Evolutionary conservation across 2,329 filamentous ascomycete species (phyloP), one percentile per base, ranked within the genome.

Genomic region (Rutstroemia sp.): DNA sequence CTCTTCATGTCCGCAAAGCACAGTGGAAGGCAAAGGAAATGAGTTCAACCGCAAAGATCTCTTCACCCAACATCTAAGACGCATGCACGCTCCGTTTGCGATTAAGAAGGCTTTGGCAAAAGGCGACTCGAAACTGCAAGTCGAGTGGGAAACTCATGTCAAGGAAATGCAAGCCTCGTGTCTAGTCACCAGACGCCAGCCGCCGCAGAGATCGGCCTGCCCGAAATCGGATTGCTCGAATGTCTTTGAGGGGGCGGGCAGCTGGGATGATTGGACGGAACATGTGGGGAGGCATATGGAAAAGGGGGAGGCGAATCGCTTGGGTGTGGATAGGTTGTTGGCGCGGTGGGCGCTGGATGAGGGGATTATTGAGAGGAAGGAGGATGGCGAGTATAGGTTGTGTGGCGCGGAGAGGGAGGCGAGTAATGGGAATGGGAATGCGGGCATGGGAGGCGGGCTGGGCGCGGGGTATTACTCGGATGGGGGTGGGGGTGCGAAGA

Each of bases 1-100:
- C 61, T 85, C 83, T 0, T 74, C 78, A 2, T 86, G 83, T 57
- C 78, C 81, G 0, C 75, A 78, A 57, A 77, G 72, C 56, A 74
- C 74, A 1, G 70, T 73, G 0, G 80, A 83, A 58, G 79, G 80
- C 37, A 82, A 80, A 60, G 79, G 78, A 4, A 83, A 83, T 59
- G 83, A 86, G 70, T 96, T 96, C 72, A 96, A 96, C 71, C 86
- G 92, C 65, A 96, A 96, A 70, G 92, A 97, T 68, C 81, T 99
- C 12, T 99, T 96, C 70, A 92, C 89, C 0, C 92, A 97, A 68
- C 92, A 99, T 66, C 79, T 95, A 14, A 87, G 92, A 14, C 88
- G 92, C 48, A 97, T 97, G 92, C 94, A 99, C 66, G 84, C 87
- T 0, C 84, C 86, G 0, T 82, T 82, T 44, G 78, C 83, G 66